A percentile compares a stretch with the other conserved stretches of the same genome.
Conservation (phyloP, 495 filamentous ascomycete genomes). For the Neurospora hispaniola region DNA sequence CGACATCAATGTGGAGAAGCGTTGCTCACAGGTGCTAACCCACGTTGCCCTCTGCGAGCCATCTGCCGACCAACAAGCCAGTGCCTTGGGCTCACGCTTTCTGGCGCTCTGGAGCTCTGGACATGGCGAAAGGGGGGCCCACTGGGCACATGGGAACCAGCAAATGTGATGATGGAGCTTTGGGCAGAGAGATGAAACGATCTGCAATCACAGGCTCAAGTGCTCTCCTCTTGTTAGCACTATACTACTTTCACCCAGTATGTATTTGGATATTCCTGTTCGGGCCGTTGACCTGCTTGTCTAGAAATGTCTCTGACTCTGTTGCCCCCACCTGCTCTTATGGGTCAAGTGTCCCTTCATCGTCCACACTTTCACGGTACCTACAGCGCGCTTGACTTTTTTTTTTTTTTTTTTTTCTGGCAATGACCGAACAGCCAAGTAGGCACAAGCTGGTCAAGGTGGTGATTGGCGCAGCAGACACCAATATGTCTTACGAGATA, state of each 20-base stretch:
- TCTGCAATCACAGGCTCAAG: not conserved
- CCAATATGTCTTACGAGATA: not conserved
- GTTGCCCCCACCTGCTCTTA: not conserved
- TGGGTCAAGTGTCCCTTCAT: not conserved
- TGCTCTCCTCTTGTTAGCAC: not conserved
- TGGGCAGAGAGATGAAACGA: constrained; percentile 1
- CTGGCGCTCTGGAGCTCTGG: not conserved
- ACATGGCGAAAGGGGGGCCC: not conserved
- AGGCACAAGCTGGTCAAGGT: not conserved
- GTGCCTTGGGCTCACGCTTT: not conserved
- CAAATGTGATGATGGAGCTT: not conserved
- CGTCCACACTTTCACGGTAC: not conserved
- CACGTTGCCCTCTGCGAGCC: not conserved
- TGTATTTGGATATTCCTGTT: not conserved
- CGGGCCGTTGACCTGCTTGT: not conserved
- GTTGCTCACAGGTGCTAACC: not conserved
- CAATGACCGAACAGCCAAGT: not conserved
- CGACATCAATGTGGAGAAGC: not conserved
- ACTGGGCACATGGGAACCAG: not conserved
- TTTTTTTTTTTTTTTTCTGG: not conserved
- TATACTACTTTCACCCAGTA: not conserved
- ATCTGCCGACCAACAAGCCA: not conserved
- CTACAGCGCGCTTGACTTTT: not conserved
- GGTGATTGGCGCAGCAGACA: not conserved
- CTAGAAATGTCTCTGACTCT: not conserved